Evolutionary conservation across 306 rosid species (phyloP), one percentile per base, ranked within the genome.

Genomic region (Fragaria ananassa): DNA sequence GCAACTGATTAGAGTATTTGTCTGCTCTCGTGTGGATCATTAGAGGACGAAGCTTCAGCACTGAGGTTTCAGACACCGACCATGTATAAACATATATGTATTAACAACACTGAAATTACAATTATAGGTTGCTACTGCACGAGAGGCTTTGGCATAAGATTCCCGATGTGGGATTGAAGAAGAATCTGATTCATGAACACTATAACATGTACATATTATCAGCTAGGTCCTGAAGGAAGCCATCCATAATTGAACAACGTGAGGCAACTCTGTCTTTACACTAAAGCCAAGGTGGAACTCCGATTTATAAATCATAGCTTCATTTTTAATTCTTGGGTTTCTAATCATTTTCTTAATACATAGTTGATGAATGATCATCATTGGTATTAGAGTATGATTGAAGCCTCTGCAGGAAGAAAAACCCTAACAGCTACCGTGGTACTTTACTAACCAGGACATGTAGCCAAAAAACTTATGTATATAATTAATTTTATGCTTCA

Each of bases 231-330:
- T 1, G 37, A 63, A 67, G 27, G 53, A 21, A 81, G 19, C 53
- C 17, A 81, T 71, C 71, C 82, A 87, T 87, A 81, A 84, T 88
- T 79, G 88, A 83, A 83, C 82, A 90, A 90, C 91, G 89, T 88
- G 96, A 81, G 76, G 80, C 83, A 78, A 88, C 65, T 77, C 93
- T 88, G 95, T 89, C 91, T 80, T 78, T 80, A 83, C 89, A 62
- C 88, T 85, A 76, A 87, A 78, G 87, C 92, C 96, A 84, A 90
- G 82, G 89, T 80, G 88, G 83, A 81, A 88, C 54, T 72, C 72
- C 82, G 9, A 29, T 80, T 80, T 73, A 23, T 88, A 75, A 77
- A 58, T 74, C 35, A 13, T 65, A 63, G 62, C 61, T 62, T 13
- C 50, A 17, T 47, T 63, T 23, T 71, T 71, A 56, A 72, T 82